Conservation (phyloP, 371 early-diverging fungal genomes). For the Lichtheimia ramosa region DNA sequence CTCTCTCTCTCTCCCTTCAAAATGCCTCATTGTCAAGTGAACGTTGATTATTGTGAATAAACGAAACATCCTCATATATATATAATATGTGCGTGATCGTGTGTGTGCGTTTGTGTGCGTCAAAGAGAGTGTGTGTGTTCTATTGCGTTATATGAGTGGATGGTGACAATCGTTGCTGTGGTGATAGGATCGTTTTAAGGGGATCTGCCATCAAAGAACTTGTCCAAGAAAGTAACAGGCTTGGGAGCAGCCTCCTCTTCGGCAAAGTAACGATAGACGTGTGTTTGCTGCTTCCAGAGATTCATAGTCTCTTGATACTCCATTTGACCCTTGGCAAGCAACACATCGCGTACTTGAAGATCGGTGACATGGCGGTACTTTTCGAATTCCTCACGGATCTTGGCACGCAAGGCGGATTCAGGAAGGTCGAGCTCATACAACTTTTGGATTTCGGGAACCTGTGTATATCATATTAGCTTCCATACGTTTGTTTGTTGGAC, state of each 20-base stretch:
- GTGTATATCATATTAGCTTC: neutral
- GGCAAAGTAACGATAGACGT: slow-evolving; percentile 88
- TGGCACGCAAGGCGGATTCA: slow-evolving; percentile 70
- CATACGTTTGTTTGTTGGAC: neutral
- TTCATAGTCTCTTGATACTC: slow-evolving; percentile 95
- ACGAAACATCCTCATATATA: neutral
- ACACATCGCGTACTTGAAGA: slow-evolving; percentile 78
- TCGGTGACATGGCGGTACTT: slow-evolving; percentile 83
- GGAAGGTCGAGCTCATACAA: slow-evolving; percentile 83
- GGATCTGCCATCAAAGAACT: slow-evolving; percentile 80
- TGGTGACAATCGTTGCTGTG: neutral
- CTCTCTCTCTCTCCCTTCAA: no score
- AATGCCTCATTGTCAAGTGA: no score
- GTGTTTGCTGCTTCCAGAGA: slow-evolving; percentile 93
- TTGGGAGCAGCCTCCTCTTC: slow-evolving; percentile 76
- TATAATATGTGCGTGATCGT: neutral
- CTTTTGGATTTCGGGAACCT: slow-evolving; percentile 83
- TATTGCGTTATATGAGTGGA: neutral
- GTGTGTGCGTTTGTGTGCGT: neutral
- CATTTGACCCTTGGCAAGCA: slow-evolving; percentile 84
- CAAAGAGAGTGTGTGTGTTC: neutral
- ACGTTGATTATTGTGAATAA: neutral
- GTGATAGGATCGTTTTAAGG: neutral
- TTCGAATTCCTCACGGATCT: slow-evolving; percentile 92
- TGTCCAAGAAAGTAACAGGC: slow-evolving; percentile 77